Conservation (phyloP, 1,284 basidiomycete species). For the Trametes sp. region DNA sequence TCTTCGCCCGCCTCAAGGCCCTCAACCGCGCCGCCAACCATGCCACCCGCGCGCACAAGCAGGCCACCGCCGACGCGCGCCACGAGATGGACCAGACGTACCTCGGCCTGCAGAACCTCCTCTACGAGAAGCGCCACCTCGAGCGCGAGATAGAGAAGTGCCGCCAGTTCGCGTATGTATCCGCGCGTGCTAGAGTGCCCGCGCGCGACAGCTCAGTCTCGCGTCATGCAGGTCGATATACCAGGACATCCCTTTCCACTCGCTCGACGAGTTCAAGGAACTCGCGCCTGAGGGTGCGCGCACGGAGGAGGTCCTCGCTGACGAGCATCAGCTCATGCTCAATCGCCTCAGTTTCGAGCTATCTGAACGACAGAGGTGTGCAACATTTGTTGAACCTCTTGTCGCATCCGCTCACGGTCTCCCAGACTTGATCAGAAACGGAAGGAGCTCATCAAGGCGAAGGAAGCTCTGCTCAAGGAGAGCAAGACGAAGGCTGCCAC, state of each 20-base stretch:
- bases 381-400: conserved; percentile 25
- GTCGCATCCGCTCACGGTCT: conserved; percentile 7
- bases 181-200: not conserved
- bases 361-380: conserved; percentile 79
- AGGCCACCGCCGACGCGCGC: conserved; percentile 74
- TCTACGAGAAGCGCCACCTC: conserved; percentile 84
- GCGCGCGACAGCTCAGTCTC: conserved; percentile 1
- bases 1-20: conserved; percentile 77
- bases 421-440: conserved; percentile 69
- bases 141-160: conserved; percentile 89
- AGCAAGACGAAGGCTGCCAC: conserved; percentile 69
- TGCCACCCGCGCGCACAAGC: conserved; percentile 71
- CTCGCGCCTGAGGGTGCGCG: conserved; percentile 74
- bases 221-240: conserved; percentile 62
- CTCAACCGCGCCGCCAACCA: conserved; percentile 77
- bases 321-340: conserved; percentile 82
- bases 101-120: conserved; percentile 80
- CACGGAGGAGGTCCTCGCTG: conserved; percentile 61
- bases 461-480: conserved; percentile 78
- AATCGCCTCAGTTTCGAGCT: conserved; percentile 84
- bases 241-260: conserved; percentile 79
- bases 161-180: conserved; percentile 80
- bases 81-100: conserved; percentile 86
- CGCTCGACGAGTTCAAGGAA: conserved; percentile 66
- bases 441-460: conserved; percentile 68